Percentiles rank a stretch among this genome's conserved stretches.
These are phyloP conservation scores for Didymellaceae sp. DNA, from an alignment of 2,329 filamentous ascomycete genomes.

Conservation along the genomic window DNA sequence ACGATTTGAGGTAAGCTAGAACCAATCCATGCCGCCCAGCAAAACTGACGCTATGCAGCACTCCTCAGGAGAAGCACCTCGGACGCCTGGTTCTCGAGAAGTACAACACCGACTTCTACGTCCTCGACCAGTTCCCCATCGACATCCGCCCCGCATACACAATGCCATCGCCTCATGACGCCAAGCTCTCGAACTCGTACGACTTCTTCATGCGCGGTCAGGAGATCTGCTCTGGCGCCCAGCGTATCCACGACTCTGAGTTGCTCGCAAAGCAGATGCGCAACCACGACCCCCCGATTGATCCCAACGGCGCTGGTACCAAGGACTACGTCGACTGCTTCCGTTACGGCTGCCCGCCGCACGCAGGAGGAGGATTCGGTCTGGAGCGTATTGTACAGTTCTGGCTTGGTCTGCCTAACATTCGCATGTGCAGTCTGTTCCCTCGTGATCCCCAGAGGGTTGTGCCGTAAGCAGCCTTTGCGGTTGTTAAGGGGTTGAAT, in stretches of 20 bases:
- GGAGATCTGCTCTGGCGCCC: slow-evolving; percentile 71
- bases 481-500: neutral
- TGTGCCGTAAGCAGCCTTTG: slow-evolving; percentile 45
- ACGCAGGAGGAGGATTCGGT: slow-evolving; percentile 70
- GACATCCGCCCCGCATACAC: slow-evolving; percentile 90
- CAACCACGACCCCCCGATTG: slow-evolving; percentile 62
- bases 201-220: slow-evolving; percentile 76
- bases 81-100: slow-evolving; percentile 86
- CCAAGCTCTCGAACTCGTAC: slow-evolving; percentile 65
- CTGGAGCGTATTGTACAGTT: slow-evolving; percentile 72
- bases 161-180: slow-evolving; percentile 65
- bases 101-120: slow-evolving; percentile 94
- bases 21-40: neutral
- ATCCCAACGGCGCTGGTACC: slow-evolving; percentile 65
- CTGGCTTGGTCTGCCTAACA: slow-evolving; percentile 69
- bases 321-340: slow-evolving; percentile 70
- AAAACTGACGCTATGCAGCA: slow-evolving; percentile 50
- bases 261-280: slow-evolving; percentile 65
- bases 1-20: slow-evolving; percentile 68
- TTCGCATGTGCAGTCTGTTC: slow-evolving; percentile 67
- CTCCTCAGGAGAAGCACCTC: slow-evolving; percentile 85
- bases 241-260: slow-evolving; percentile 69
- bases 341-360: slow-evolving; percentile 68
- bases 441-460: slow-evolving; percentile 67
- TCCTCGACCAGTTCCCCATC: slow-evolving; percentile 95